Conservation (phyloP, 208 protist genomes). For the Angomonas ambiguus region DNA sequence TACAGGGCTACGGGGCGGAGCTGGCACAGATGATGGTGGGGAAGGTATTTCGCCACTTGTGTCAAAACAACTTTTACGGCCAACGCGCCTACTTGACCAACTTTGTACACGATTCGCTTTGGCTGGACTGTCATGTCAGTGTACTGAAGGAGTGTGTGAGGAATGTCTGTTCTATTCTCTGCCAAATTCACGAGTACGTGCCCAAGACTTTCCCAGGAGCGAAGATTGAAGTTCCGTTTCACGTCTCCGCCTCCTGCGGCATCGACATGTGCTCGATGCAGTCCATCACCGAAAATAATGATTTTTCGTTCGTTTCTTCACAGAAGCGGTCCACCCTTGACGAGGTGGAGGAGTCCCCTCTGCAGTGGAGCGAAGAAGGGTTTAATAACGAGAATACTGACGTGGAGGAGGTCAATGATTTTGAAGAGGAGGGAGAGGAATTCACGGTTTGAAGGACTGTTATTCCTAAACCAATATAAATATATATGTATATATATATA, state of each 20-base stretch:
- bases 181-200: constrained; percentile 67
- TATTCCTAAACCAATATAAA: background rate
- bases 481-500: background rate
- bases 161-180: constrained; percentile 58
- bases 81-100: constrained; percentile 71
- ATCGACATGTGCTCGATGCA: constrained; percentile 81
- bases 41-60: constrained; percentile 69
- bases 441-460: background rate
- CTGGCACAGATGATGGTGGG: constrained; percentile 89
- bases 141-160: constrained; percentile 17
- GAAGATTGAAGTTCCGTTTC: constrained; percentile 53
- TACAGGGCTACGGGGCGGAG: constrained; percentile 87
- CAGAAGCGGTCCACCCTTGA: constrained; percentile 10
- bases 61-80: constrained; percentile 57
- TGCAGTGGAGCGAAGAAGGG: background rate
- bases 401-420: background rate
- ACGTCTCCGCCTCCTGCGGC: constrained; percentile 63
- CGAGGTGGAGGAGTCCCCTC: constrained; percentile 17
- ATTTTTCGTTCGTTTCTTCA: constrained; percentile 33
- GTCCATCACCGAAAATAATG: constrained; percentile 26
- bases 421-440: background rate
- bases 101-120: constrained; percentile 90
- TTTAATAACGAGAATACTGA: background rate
- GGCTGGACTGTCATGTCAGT: constrained; percentile 84
- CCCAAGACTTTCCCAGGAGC: constrained; percentile 70